Conservation (phyloP, 129 eudicot species). For the Mikania micrantha region DNA sequence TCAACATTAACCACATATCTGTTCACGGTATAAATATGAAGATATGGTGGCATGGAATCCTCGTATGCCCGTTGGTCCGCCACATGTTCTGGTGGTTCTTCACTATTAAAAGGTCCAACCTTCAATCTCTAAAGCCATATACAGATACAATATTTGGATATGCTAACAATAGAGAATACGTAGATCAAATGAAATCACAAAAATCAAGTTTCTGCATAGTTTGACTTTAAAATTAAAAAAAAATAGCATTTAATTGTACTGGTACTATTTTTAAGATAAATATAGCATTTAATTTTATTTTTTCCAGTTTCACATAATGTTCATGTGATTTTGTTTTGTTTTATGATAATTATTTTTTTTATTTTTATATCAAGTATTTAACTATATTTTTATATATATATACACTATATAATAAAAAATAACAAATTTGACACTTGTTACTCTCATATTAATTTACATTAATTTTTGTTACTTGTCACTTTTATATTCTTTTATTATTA, state of each 20-base stretch:
- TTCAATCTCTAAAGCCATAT: slow-evolving; percentile 50
- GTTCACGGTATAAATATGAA: slow-evolving; percentile 46
- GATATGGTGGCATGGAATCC: slow-evolving; percentile 53
- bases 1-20: too few species aligned
- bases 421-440: too few species aligned
- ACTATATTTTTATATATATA: too few species aligned
- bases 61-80: slow-evolving; percentile 68
- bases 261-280: background rate
- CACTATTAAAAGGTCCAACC: slow-evolving; percentile 57
- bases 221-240: background rate
- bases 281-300: background rate
- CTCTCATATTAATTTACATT: too few species aligned
- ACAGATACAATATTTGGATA: slow-evolving; percentile 8
- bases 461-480: too few species aligned
- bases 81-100: slow-evolving; percentile 52
- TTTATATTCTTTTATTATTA: too few species aligned
- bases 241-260: background rate
- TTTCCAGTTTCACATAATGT: background rate
- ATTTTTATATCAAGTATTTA: too few species aligned
- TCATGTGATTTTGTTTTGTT: too few species aligned
- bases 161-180: background rate
- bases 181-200: slow-evolving; percentile 6
- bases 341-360: too few species aligned
- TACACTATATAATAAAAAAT: too few species aligned
- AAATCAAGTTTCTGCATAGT: background rate